Percentiles rank a stretch among this genome's conserved stretches.
These are phyloP conservation scores for Penicillium olsonii DNA, from an alignment of 2,329 filamentous ascomycete genomes.

Conservation along the genomic window DNA sequence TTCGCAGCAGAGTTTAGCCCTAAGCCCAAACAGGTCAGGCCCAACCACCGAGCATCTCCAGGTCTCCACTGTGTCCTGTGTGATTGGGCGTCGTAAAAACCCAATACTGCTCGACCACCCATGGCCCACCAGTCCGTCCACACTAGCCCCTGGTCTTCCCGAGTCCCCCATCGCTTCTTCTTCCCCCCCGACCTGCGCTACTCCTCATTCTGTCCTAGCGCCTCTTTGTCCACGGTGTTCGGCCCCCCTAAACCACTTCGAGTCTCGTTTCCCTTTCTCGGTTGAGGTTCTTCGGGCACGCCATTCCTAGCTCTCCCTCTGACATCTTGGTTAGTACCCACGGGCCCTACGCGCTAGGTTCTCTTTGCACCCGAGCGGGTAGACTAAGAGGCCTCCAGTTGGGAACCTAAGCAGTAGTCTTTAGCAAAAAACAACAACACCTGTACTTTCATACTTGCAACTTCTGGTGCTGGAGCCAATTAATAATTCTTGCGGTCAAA, in stretches of 20 bases:
- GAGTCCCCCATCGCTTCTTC: conserved; percentile 29
- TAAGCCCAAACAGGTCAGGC: conserved; percentile 6
- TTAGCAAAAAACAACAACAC: conserved; percentile 18
- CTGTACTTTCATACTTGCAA: neutral
- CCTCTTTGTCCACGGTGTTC: conserved; percentile 20
- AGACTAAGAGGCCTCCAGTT: conserved; percentile 31
- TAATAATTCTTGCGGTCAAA: neutral
- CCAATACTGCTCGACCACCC: no score
- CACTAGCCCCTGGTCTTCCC: conserved; percentile 29
- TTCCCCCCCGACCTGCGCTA: conserved; percentile 41
- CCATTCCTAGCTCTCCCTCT: conserved; percentile 29
- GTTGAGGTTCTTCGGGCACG: conserved; percentile 38
- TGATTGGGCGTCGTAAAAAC: no score
- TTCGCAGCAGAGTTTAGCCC: conserved; percentile 13
- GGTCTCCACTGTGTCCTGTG: neutral
- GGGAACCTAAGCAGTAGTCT: conserved; percentile 22
- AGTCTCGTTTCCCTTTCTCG: conserved; percentile 18
- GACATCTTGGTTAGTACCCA: conserved; percentile 35
- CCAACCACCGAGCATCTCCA: conserved; percentile 14
- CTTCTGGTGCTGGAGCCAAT: no score
- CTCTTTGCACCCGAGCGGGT: conserved; percentile 37
- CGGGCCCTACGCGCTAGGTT: conserved; percentile 37
- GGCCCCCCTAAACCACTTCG: conserved; percentile 10
- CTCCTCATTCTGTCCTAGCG: conserved; percentile 34
- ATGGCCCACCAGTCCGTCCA: conserved; percentile 14